Base-by-base conservation (phyloP, 768 basidiomycete genomes). In the Auriculariales sp. region DNA sequence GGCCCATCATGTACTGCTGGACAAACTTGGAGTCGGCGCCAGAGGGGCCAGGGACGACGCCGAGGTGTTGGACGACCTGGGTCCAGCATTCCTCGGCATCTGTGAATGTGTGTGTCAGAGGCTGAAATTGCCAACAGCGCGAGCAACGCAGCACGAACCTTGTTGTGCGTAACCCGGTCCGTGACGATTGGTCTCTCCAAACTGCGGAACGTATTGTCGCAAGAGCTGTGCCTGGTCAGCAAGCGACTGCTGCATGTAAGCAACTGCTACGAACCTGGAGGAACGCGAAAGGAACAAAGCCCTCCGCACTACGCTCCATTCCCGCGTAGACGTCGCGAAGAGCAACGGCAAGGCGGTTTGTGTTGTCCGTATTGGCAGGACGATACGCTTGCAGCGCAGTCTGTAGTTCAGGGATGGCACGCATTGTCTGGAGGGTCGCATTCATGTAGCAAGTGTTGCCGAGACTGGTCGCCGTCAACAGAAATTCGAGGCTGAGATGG, bases 401-500 rank as follows among this genome's bases (percentile, higher is more conserved):
- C 58, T 85, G 82, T 3, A 99, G 74, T 57, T 95, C 91, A 2
- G 93, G 92, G 46, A 99, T 83, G 3, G 87, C 80, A 22, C 90
- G 84, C 54, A 99, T 74, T n/a, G 86, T 82, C 68, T 99, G 95
- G 1, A 98, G 70, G 2, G 88, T 90, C 1, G 95, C 80, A 61
- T 94, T 98, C 83, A 97, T 90, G 67, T 99, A 99, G 59, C 94
- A 97, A 0, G 93, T 97, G 61, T 97, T 97, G 30, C 94, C 92
- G 31, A 93, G 68, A 59, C 77, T 79, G 54, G n/a, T n/a, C n/a
- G n/a, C n/a, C n/a, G n/a, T n/a, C n/a, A n/a, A n/a, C n/a, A n/a
- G n/a, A n/a, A n/a, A n/a, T n/a, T n/a, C n/a, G n/a, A n/a, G n/a
- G n/a, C n/a, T n/a, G n/a, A n/a, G n/a, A n/a, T n/a, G n/a, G n/a